phyloP scores from a whole-genome alignment of 371 early-diverging fungal genomes.

The Dinochytrium kinnereticum region DNA sequence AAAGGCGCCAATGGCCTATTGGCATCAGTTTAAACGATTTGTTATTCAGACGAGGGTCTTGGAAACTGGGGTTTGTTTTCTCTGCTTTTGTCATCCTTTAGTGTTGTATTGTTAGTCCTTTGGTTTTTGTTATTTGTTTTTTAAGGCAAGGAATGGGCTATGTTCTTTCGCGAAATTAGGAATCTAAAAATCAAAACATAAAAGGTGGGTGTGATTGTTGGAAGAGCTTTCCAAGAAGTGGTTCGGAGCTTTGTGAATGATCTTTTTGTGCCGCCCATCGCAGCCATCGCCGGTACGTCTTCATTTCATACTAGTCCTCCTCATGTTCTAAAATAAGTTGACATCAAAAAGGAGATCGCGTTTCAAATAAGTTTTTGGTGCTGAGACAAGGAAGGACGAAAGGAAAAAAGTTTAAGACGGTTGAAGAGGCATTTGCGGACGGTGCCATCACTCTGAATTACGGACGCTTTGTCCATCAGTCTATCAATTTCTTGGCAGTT shows the following conservation, averaged over 20 bases:
- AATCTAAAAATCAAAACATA: no score
- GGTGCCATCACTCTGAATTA: conserved; percentile 37
- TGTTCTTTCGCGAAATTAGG: no score
- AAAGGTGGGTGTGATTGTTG: conserved; percentile 31
- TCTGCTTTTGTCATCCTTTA: neutral
- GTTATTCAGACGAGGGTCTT: conserved; percentile 35
- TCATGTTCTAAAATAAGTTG: neutral
- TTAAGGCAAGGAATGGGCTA: no score
- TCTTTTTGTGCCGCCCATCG: conserved; percentile 10
- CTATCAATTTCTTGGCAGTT: conserved; percentile 36
- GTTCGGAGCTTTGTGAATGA: conserved; percentile 10
- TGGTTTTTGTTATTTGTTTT: neutral
- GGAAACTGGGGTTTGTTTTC: conserved; percentile 36
- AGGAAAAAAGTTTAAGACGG: conserved; percentile 14
- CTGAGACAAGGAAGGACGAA: conserved; percentile 21
- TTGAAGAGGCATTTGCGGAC: conserved; percentile 29
- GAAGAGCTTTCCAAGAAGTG: conserved; percentile 35
- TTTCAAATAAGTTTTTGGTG: conserved; percentile 17
- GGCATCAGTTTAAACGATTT: conserved; percentile 35
- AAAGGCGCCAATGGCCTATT: conserved; percentile 13
- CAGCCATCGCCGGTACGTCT: neutral
- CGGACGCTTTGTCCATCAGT: conserved; percentile 35
- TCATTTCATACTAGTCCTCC: no score
- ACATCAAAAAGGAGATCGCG: neutral
- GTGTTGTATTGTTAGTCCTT: neutral